phyloP scores from a whole-genome alignment of 148 eudicot species.

The Rhododendron molle region DNA sequence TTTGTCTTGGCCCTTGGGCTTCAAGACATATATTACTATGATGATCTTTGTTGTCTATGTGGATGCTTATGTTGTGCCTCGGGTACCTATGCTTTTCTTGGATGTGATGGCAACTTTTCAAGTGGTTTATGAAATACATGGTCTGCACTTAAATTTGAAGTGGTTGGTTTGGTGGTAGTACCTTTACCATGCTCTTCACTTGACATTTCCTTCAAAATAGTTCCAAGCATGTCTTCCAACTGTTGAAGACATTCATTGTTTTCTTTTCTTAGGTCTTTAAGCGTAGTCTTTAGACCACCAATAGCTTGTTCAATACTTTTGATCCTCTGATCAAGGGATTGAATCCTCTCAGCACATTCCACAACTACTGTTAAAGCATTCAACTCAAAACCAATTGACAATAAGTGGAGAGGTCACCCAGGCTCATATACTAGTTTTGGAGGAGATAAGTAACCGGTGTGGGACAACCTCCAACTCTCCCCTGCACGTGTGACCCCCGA shows the following conservation, averaged over 20 bases:
- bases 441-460: too few relatives aligned
- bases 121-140: not conserved
- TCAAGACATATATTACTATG: not conserved
- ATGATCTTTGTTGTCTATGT: not conserved
- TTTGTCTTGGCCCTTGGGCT: not conserved
- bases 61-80: not conserved
- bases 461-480: too few relatives aligned
- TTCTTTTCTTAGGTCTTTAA: not conserved
- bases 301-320: not conserved
- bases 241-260: not conserved
- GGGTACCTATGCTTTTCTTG: not conserved
- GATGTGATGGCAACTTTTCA: not conserved
- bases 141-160: not conserved
- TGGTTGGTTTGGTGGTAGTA: not conserved
- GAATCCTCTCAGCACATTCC: not conserved
- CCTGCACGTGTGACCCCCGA: too few relatives aligned
- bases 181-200: not conserved
- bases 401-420: too few relatives aligned
- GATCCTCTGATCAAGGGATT: not conserved
- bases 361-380: too few relatives aligned
- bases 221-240: not conserved
- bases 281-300: not conserved
- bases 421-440: too few relatives aligned
- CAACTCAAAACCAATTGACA: too few relatives aligned
- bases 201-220: not conserved